These are phyloP conservation scores for Haplosporangium sp. DNA, from an alignment of 371 early-diverging fungal species.

Conservation along the genomic window DNA sequence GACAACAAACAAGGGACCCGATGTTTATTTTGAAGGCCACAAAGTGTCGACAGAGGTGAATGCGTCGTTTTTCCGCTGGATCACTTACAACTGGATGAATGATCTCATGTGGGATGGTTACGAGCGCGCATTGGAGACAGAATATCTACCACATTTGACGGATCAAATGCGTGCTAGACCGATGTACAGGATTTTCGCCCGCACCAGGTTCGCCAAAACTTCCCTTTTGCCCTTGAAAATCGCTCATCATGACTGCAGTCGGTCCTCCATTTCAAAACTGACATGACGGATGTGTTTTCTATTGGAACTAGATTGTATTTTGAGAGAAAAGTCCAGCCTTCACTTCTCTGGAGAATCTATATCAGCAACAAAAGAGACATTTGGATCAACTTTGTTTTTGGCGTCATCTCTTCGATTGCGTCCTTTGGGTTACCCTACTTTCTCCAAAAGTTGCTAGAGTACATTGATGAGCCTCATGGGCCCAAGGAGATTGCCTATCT, in stretches of 20 bases:
- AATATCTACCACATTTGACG: conserved; percentile 38
- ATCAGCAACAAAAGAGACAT: conserved; percentile 37
- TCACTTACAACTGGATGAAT: conserved; percentile 54
- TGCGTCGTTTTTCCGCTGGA: conserved; percentile 48
- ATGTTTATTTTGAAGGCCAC: conserved; percentile 40
- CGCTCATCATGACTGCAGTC: background rate
- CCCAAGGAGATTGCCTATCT: conserved; percentile 58
- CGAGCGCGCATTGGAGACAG: conserved; percentile 34
- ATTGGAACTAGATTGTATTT: conserved; percentile 32
- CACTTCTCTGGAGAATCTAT: conserved; percentile 45
- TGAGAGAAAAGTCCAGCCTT: conserved; percentile 9
- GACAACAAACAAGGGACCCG: conserved; percentile 34
- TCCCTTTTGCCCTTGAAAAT: background rate
- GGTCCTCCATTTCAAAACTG: no score
- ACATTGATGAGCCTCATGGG: conserved; percentile 49
- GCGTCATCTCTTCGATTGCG: conserved; percentile 53
- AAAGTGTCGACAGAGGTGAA: conserved; percentile 40
- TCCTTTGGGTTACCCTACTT: conserved; percentile 60
- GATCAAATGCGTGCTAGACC: conserved; percentile 50
- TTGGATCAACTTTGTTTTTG: conserved; percentile 40
- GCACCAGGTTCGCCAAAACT: conserved; percentile 23
- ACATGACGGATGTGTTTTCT: no score
- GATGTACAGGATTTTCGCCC: conserved; percentile 43
- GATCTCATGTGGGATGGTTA: conserved; percentile 44
- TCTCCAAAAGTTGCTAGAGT: conserved; percentile 58